phyloP scores from a whole-genome alignment of 257 asterid species.

The Jasminum sambac region DNA sequence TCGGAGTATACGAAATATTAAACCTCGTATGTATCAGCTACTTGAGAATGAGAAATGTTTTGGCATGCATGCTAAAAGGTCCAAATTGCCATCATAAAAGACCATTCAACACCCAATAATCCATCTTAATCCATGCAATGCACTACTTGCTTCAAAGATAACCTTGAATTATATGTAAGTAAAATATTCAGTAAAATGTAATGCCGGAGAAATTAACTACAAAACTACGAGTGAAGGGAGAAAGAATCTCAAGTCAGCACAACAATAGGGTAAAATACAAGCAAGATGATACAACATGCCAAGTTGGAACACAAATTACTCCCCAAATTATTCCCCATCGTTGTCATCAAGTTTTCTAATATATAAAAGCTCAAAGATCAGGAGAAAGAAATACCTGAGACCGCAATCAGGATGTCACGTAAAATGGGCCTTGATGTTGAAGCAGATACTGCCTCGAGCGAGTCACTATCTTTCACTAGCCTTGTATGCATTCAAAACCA shows the following conservation, averaged over 20 bases:
- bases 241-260: constrained; percentile 13
- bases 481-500: constrained; percentile 44
- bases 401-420: constrained; percentile 27
- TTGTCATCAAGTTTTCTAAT: constrained; percentile 23
- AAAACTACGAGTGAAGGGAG: not conserved
- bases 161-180: not conserved
- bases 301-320: too few relatives aligned
- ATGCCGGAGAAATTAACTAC: not conserved
- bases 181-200: not conserved
- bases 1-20: constrained; percentile 28
- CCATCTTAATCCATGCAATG: not conserved
- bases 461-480: constrained; percentile 59
- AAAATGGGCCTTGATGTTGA: constrained; percentile 35
- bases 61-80: not conserved
- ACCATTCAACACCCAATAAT: not conserved
- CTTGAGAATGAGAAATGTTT: not conserved
- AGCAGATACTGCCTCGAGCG: constrained; percentile 42
- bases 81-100: not conserved
- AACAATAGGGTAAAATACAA: constrained; percentile 11
- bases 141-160: not conserved
- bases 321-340: constrained; percentile 20
- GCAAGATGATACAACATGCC: constrained; percentile 23
- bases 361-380: constrained; percentile 25
- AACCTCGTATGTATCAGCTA: constrained; percentile 34
- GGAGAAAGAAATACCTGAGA: constrained; percentile 19